Conservation (phyloP, 2,329 filamentous ascomycete species). For the Sporothrix pseudoabietina region DNA sequence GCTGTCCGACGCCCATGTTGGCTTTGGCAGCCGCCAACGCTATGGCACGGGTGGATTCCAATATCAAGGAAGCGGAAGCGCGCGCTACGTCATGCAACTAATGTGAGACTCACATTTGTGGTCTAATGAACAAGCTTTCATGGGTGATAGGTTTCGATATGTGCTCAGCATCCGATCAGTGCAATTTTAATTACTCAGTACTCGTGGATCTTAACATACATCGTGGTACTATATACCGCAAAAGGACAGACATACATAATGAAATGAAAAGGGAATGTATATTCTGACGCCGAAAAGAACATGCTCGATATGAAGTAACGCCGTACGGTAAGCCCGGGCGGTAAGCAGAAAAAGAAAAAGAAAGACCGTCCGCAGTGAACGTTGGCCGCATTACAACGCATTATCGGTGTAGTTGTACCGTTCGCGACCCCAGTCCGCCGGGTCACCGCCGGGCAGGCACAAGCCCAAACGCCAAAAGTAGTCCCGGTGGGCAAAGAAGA, state of each 20-base stretch:
- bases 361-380: neutral
- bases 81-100: slow-evolving; percentile 26
- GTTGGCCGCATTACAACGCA: slow-evolving; percentile 3
- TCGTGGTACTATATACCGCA: neutral
- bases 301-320: slow-evolving; percentile 13
- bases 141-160: neutral
- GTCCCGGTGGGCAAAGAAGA: slow-evolving; percentile 91
- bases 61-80: slow-evolving; percentile 15
- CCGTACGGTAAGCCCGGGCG: neutral
- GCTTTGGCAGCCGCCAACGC: neutral
- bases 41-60: slow-evolving; percentile 1
- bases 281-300: neutral
- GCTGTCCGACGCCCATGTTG: neutral
- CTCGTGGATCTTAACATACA: neutral
- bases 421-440: slow-evolving; percentile 64
- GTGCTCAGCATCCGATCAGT: neutral
- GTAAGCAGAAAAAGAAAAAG: neutral
- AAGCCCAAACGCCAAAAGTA: slow-evolving; percentile 95
- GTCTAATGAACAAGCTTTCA: neutral
- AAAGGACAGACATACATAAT: neutral
- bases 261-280: neutral
- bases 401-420: slow-evolving; percentile 45
- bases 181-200: neutral
- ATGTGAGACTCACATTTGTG: neutral
- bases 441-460: slow-evolving; percentile 80